Evolutionary conservation across 2,329 filamentous ascomycete species (phyloP).

Genomic region (Camillea tinctor): DNA sequence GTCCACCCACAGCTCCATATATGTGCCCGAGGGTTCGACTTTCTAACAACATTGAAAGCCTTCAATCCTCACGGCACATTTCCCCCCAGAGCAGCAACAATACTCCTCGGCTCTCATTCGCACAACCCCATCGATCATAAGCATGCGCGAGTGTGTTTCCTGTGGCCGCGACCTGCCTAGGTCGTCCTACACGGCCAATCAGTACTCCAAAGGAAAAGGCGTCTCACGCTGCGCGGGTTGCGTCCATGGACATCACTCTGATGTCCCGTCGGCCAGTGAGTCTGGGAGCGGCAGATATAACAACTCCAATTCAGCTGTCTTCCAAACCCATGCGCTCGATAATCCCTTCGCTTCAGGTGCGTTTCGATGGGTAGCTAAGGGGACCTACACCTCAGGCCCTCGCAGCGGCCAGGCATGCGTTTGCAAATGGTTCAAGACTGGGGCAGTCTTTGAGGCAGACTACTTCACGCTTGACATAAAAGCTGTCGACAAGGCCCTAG

Average conservation of each 20-base stretch:
- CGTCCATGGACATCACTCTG: conserved; percentile 16
- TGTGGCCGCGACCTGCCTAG: conserved; percentile 26
- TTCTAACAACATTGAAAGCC: too few relatives aligned
- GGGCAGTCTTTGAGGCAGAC: conserved; percentile 31
- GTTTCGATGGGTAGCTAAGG: conserved; percentile 31
- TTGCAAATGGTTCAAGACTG: conserved; percentile 40
- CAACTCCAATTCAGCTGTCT: not conserved
- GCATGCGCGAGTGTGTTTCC: conserved; percentile 18
- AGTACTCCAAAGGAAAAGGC: conserved; percentile 23
- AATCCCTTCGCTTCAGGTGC: conserved; percentile 21
- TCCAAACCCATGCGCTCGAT: not conserved
- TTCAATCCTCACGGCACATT: too few relatives aligned
- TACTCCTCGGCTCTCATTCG: too few relatives aligned
- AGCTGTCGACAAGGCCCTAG: conserved; percentile 34
- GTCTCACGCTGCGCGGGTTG: conserved; percentile 26
- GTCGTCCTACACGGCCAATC: conserved; percentile 28
- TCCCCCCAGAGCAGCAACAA: too few relatives aligned
- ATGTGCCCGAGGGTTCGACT: too few relatives aligned
- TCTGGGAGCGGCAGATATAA: conserved; percentile 30
- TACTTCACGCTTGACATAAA: conserved; percentile 40
- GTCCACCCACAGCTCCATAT: too few relatives aligned
- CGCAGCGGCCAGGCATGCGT: conserved; percentile 36
- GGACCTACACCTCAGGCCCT: conserved; percentile 29
- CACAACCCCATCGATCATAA: too few relatives aligned
- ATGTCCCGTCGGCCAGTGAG: conserved; percentile 7